phyloP scores from a whole-genome alignment of 1,284 basidiomycete genomes.

The Phellopilus nigrolimitatus region DNA sequence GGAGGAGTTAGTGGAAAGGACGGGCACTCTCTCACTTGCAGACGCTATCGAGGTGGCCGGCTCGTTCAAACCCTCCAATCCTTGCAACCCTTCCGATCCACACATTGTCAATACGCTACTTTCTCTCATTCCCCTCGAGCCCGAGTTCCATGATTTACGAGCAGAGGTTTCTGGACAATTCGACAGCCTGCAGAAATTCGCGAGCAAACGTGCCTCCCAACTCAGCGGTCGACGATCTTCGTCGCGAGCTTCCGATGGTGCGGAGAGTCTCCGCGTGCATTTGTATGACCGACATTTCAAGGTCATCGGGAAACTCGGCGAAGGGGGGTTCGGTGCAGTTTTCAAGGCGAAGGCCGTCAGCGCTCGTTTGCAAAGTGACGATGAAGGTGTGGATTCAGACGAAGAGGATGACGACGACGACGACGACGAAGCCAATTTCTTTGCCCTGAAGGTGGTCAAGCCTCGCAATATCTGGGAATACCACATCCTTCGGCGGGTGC shows the following conservation, averaged over 20 bases:
- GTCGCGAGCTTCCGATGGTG: conserved; percentile 35
- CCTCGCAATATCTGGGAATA: conserved; percentile 94
- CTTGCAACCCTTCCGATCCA: conserved; percentile 83
- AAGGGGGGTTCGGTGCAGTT: conserved; percentile 95
- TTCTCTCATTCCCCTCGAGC: conserved; percentile 59
- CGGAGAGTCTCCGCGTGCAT: conserved; percentile 40
- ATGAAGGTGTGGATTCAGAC: conserved; percentile 50
- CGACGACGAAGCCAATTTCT: conserved; percentile 51
- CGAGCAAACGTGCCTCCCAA: conserved; percentile 46
- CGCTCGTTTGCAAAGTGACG: conserved; percentile 40
- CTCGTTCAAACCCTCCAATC: conserved; percentile 72
- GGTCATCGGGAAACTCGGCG: conserved; percentile 86
- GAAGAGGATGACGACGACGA: conserved; percentile 51
- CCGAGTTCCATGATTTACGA: conserved; percentile 64
- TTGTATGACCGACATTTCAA: conserved; percentile 53
- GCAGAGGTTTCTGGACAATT: conserved; percentile 53
- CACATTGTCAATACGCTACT: conserved; percentile 64
- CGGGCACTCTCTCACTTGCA: conserved; percentile 55
- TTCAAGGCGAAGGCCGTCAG: conserved; percentile 75
- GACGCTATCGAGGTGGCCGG: conserved; percentile 58
- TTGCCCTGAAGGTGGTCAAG: conserved; percentile 91
- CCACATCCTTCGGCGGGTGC: conserved; percentile 78
- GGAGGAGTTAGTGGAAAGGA: conserved; percentile 43
- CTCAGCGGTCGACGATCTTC: conserved; percentile 38
- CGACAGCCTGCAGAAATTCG: conserved; percentile 62